Conservation (phyloP, 768 basidiomycete genomes). For the Leucosporidium scottii region DNA sequence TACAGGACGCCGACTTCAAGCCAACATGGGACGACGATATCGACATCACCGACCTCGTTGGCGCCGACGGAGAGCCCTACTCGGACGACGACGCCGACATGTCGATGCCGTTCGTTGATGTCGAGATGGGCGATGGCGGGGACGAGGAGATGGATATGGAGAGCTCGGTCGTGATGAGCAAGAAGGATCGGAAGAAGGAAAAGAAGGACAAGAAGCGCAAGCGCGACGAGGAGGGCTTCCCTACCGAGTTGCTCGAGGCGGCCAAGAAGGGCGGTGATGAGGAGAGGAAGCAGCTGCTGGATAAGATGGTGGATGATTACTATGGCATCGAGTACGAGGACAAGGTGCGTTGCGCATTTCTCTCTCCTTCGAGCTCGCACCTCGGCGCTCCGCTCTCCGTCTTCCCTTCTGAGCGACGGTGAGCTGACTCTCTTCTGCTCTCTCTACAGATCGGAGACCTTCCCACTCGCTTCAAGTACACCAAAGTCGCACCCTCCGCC, state of each 20-base stretch:
- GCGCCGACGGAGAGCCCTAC: constrained; percentile 35
- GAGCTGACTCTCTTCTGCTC: neutral
- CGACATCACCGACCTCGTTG: constrained; percentile 61
- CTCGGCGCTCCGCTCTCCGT: neutral
- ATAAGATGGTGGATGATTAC: constrained; percentile 85
- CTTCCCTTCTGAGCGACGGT: constrained; percentile 2
- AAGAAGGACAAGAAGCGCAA: constrained; percentile 22
- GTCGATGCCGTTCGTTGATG: constrained; percentile 53
- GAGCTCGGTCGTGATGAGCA: constrained; percentile 22
- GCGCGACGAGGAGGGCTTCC: constrained; percentile 33
- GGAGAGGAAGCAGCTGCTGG: constrained; percentile 71
- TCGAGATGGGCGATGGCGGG: constrained; percentile 11
- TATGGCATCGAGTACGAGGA: constrained; percentile 92
- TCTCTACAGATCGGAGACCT: constrained; percentile 68
- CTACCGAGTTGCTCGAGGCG: constrained; percentile 27
- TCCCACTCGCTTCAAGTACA: constrained; percentile 89
- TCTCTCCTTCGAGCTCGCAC: neutral
- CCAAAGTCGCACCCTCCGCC: constrained; percentile 54
- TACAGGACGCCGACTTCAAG: constrained; percentile 53
- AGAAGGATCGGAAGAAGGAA: constrained; percentile 45
- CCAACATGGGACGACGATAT: constrained; percentile 90
- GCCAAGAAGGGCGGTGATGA: constrained; percentile 47
- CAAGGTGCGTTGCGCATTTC: constrained; percentile 54
- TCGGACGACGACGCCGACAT: constrained; percentile 45
- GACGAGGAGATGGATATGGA: constrained; percentile 45